These are phyloP conservation scores for Hanseniaspora mollemarum DNA, from an alignment of 805 yeast species.

Conservation along the genomic window DNA sequence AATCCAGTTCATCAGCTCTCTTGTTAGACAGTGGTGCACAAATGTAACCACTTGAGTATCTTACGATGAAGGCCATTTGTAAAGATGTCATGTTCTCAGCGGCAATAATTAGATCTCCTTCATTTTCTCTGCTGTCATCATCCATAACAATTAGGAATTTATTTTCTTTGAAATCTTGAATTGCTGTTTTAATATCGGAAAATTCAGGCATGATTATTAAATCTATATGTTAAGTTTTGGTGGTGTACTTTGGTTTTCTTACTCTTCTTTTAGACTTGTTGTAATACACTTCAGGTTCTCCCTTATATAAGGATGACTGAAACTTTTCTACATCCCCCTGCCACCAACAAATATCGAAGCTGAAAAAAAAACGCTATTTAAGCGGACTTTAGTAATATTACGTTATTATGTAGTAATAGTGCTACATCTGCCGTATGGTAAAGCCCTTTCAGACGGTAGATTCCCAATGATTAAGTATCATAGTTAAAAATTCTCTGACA, in stretches of 20 bases:
- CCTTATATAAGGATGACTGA: no score
- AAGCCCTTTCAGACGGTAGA: no score
- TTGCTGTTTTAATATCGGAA: constrained; percentile 25
- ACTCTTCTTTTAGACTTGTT: no score
- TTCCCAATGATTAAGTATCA: no score
- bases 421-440: no score
- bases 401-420: no score
- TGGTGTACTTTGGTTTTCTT: no score
- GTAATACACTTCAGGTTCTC: no score
- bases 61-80: constrained; percentile 88
- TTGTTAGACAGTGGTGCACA: constrained; percentile 77
- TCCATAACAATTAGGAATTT: constrained; percentile 90
- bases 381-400: background rate
- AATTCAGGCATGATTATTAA: constrained; percentile 14
- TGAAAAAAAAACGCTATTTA: background rate
- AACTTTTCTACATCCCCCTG: no score
- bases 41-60: constrained; percentile 79
- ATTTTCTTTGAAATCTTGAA: constrained; percentile 27
- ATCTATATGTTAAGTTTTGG: background rate
- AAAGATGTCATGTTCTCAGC: constrained; percentile 68
- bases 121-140: constrained; percentile 91
- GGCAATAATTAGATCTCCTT: constrained; percentile 93
- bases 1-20: constrained; percentile 66
- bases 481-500: no score
- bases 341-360: background rate